Evolutionary conservation across 2,329 filamentous ascomycete genomes (phyloP).

Genomic region (Sporothrix schenckii): DNA sequence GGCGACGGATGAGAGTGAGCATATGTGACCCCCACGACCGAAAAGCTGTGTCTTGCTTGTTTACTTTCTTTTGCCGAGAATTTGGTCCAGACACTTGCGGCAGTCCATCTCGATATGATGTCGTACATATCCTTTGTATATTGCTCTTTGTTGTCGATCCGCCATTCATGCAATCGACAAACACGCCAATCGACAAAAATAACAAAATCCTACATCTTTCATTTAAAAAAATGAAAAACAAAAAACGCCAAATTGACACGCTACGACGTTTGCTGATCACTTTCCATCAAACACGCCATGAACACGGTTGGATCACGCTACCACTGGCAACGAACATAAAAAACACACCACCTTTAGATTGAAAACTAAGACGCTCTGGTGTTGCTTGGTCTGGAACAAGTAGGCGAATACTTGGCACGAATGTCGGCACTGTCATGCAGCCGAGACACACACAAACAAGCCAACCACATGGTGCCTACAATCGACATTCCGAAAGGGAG

Average conservation of each 20-base stretch:
- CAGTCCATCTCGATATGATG: neutral
- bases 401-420: neutral
- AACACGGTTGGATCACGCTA: conserved; percentile 14
- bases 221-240: neutral
- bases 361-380: neutral
- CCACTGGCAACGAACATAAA: neutral
- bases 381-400: neutral
- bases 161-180: conserved; percentile 8
- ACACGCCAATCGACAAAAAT: neutral
- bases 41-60: neutral
- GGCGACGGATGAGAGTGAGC: neutral
- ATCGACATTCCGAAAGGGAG: neutral
- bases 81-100: neutral
- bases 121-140: neutral
- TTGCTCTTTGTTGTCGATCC: neutral
- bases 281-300: conserved; percentile 5
- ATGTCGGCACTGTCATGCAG: conserved; percentile 14
- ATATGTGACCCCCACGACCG: neutral
- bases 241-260: conserved; percentile 25
- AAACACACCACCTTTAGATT: conserved; percentile 13
- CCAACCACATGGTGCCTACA: neutral
- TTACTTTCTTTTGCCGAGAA: too few species aligned
- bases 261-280: conserved; percentile 16
- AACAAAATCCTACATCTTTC: neutral
- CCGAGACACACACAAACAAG: neutral